Evolutionary conservation across 768 basidiomycete species (phyloP), one percentile per base, ranked within the genome.

Genomic region (Suillus bovinus): DNA sequence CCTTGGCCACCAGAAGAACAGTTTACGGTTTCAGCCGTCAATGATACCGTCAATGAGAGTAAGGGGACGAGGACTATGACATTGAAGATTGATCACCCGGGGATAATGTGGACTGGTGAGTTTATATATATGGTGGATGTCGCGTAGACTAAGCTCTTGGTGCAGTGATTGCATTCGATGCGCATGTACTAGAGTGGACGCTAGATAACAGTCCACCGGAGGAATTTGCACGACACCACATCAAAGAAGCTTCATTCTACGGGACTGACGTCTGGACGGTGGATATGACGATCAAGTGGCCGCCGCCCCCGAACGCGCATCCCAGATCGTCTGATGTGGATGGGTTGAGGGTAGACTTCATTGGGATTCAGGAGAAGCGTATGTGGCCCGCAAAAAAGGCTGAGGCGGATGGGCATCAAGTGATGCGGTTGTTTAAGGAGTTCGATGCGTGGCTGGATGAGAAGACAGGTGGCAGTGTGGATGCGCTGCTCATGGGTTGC

Each of bases 161-260:
- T 60, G 46, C 68, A 86, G 94, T 91, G 5, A 83, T 99, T 59
- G 90, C 94, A 0, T 97, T 99, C 70, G 91, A 96, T 55, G 96
- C 93, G 0, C 89, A 96, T 63, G 92, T 98, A 16, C 73, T 96
- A 9, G 75, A 83, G 59, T 98, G 96, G 96, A 87, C 85, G 17
- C 79, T 95, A 41, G 90, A 93, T 65, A 79, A 87, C 64, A 84
- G 86, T 60, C 94, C 96, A 1, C 92, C 93, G 0, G 74, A 85
- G 58, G 90, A 91, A 61, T 78, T 81, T 66, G 84, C 83, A 8
- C 83, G 94, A 9, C 96, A 99, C 70, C 92, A 94, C 68, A 84
- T 98, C 76, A 97, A 94, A 71, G 93, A 96, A 72, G 93, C 86
- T 0, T 94, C 94, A 3, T 93, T 91, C 73, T 93, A 93, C 67